Base-by-base conservation (phyloP, 768 basidiomycete species). In the Lyophyllum atratum region DNA sequence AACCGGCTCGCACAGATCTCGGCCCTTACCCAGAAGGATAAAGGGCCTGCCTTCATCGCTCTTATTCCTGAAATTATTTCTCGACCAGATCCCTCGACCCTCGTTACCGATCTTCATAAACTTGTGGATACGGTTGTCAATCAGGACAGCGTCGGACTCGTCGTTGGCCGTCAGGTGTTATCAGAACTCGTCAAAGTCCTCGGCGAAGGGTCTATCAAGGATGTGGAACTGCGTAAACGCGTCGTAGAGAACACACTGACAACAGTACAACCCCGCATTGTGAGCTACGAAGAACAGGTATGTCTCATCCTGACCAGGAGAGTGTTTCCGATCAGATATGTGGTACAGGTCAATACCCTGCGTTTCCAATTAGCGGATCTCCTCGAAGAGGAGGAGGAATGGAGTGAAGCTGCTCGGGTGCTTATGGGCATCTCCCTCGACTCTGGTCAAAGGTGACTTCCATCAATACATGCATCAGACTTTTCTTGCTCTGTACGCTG, bases 221-320 rank as follows among this genome's bases (percentile, higher is more conserved):
- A 85, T 63, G 65, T 76, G 14, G 85, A 86, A 10, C 66, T 84
- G 15, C 82, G 84, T 64, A 91, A 91, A 69, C 79, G 80, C 54
- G 80, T 95, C 40, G 85, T 97, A 8, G 80, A 92, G 68, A 86
- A 88, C 40, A 87, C 90, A 0, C 78, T 97, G 31, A 74, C 77
- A 19, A 80, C 84, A 29, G 75, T 91, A 37, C 87, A 93, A 68
- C 85, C 90, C 19, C 80, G 92, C 54, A 82, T 94, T 63, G 93
- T 92, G 59, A 94, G 89, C 70, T 96, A 92, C 66, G 96, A 99
- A 69, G 95, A 98, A 73, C 95, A 97, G 82, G 97, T 94, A 65
- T 63, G 84, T 64, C 21, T 24, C 58, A 45, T 46, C 15, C n/a
- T 7, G n/a, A 46, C 22, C 12, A 29, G 9, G 4, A 40, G 17